A percentile compares a stretch with the other conserved stretches of the same genome.
Conservation (phyloP, 345 rosid genomes). For the Abelmoschus esculentus region DNA sequence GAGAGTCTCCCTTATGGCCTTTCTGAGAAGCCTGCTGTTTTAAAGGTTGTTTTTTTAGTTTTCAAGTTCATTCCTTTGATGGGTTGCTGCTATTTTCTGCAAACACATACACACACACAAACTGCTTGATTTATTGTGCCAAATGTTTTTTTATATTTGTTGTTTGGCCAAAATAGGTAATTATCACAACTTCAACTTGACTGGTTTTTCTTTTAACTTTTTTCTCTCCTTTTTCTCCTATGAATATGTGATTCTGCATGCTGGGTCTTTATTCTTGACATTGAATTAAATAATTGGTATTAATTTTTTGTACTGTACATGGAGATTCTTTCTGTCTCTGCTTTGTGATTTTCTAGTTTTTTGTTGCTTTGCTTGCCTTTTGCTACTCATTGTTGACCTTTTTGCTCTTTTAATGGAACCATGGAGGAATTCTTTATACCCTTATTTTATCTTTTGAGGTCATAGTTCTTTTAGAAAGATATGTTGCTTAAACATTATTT, state of each 20-base stretch:
- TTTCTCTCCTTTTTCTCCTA: neutral
- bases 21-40: conserved; percentile 70
- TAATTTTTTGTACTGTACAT: neutral
- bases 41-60: conserved; percentile 40
- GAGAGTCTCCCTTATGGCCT: conserved; percentile 75
- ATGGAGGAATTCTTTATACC: neutral
- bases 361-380: conserved; percentile 6
- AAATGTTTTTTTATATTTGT: neutral
- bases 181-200: neutral
- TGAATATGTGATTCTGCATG: neutral
- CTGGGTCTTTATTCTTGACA: neutral
- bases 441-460: neutral
- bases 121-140: neutral
- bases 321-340: conserved; percentile 3
- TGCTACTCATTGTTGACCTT: neutral
- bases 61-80: neutral
- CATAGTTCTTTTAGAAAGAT: neutral
- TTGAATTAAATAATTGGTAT: neutral
- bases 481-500: neutral
- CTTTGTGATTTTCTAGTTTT: conserved; percentile 1
- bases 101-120: neutral
- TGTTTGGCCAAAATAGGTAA: neutral
- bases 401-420: neutral
- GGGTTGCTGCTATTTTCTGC: neutral
- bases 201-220: neutral